A percentile compares a stretch with the other conserved stretches of the same genome.
phyloP scores from a whole-genome alignment of 1,284 basidiomycete genomes.

The Austropuccinia psidii region DNA sequence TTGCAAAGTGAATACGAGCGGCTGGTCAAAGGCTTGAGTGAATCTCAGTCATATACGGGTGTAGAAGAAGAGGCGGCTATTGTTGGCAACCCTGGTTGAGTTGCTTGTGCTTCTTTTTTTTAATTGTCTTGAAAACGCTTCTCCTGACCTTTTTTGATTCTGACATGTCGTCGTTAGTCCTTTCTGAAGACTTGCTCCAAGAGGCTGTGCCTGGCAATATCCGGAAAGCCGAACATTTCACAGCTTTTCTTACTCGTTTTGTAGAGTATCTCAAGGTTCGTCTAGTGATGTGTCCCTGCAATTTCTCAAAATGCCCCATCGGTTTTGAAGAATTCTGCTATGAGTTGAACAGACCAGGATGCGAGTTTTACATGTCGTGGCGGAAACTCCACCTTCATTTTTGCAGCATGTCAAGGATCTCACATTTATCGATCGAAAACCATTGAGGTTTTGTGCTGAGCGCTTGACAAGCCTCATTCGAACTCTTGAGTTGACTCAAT shows the following conservation, averaged over 20 bases:
- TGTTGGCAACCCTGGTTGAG: constrained; percentile 70
- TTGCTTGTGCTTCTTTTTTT: not conserved
- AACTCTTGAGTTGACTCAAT: constrained; percentile 77
- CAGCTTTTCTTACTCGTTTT: constrained; percentile 95
- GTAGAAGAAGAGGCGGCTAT: constrained; percentile 52
- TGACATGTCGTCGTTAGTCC: constrained; percentile 53
- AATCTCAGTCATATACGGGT: constrained; percentile 52
- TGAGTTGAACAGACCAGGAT: constrained; percentile 69
- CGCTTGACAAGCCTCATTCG: constrained; percentile 86
- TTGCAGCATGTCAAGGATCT: constrained; percentile 98
- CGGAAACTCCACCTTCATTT: constrained; percentile 98
- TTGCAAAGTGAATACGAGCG: constrained; percentile 97
- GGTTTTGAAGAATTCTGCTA: constrained; percentile 36
- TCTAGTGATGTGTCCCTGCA: not conserved
- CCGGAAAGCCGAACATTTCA: constrained; percentile 96
- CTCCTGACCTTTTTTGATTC: not conserved
- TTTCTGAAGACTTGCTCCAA: constrained; percentile 87
- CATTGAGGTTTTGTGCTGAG: constrained; percentile 94
- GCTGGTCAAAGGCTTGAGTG: constrained; percentile 88
- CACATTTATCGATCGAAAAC: constrained; percentile 93
- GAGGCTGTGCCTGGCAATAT: constrained; percentile 98
- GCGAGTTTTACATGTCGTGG: constrained; percentile 97
- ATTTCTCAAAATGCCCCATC: not conserved
- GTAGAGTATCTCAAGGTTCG: constrained; percentile 93
- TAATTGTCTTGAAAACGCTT: not conserved